phyloP scores from a whole-genome alignment of 1,284 basidiomycete species.

The Rhodotorula sp. region DNA sequence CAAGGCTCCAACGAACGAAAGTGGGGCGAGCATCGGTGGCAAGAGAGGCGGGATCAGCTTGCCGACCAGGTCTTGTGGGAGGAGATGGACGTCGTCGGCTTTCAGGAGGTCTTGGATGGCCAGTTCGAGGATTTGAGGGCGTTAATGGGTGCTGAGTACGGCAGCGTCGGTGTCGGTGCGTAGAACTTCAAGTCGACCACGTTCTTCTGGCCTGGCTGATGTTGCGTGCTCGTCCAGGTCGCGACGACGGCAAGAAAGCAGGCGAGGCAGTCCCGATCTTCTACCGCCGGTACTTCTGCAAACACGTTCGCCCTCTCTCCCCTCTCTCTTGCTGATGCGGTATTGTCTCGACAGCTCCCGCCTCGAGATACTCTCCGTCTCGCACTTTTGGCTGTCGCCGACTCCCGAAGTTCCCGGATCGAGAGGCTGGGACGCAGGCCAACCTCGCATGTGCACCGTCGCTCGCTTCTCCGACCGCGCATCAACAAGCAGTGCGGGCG shows the following conservation, averaged over 20 bases:
- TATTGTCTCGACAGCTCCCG: conserved; percentile 28
- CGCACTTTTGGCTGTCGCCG: conserved; percentile 42
- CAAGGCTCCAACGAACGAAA: not conserved
- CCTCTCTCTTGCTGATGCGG: too few relatives aligned
- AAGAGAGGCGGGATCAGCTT: conserved; percentile 30
- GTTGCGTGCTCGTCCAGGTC: not conserved
- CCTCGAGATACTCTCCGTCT: conserved; percentile 24
- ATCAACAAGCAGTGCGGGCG: not conserved
- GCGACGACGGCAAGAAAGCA: conserved; percentile 35
- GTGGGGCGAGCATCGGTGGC: conserved; percentile 34
- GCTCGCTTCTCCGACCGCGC: conserved; percentile 16
- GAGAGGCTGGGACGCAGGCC: conserved; percentile 40
- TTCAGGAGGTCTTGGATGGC: conserved; percentile 38
- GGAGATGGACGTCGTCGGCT: conserved; percentile 39
- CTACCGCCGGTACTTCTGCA: conserved; percentile 35
- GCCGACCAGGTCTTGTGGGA: conserved; percentile 37
- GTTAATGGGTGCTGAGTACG: conserved; percentile 20
- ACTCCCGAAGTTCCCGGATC: conserved; percentile 35
- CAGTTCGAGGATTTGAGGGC: conserved; percentile 32
- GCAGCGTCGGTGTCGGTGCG: conserved; percentile 38
- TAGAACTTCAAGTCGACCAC: not conserved
- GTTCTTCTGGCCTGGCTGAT: too few relatives aligned
- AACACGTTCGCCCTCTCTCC: not conserved
- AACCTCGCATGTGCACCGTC: conserved; percentile 38
- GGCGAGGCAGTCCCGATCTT: conserved; percentile 43